These are phyloP conservation scores for Rhizodiscina lignyota DNA, from an alignment of 495 filamentous ascomycete species.

Conservation along the genomic window DNA sequence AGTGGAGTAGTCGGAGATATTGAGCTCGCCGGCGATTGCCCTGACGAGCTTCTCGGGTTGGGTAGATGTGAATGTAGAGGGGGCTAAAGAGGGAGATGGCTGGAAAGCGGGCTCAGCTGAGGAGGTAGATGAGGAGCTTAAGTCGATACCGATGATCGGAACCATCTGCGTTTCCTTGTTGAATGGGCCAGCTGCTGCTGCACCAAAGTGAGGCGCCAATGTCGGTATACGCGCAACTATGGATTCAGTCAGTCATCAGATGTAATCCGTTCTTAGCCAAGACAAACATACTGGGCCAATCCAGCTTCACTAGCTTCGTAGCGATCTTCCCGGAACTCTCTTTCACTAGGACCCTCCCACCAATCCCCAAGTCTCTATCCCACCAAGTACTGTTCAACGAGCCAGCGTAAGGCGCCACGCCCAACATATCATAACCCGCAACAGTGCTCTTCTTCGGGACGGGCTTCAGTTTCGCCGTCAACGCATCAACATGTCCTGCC, in stretches of 20 bases:
- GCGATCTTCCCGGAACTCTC: slow-evolving; percentile 64
- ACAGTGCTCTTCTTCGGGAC: neutral
- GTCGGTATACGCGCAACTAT: slow-evolving; percentile 78
- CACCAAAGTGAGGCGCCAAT: slow-evolving; percentile 84
- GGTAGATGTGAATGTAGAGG: slow-evolving; percentile 53
- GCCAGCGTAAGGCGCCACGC: slow-evolving; percentile 76
- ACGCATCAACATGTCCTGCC: slow-evolving; percentile 82
- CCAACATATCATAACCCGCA: neutral
- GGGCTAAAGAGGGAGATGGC: slow-evolving; percentile 17
- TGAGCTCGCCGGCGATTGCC: slow-evolving; percentile 59
- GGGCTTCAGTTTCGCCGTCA: slow-evolving; percentile 45
- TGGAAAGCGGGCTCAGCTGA: slow-evolving; percentile 16
- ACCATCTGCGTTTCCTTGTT: slow-evolving; percentile 91
- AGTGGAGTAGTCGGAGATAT: slow-evolving; percentile 44
- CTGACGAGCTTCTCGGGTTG: slow-evolving; percentile 75
- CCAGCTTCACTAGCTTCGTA: slow-evolving; percentile 70
- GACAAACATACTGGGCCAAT: slow-evolving; percentile 51
- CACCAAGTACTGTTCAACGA: slow-evolving; percentile 78
- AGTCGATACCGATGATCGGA: slow-evolving; percentile 77
- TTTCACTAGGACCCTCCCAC: slow-evolving; percentile 72
- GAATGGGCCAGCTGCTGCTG: slow-evolving; percentile 55
- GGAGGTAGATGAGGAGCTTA: slow-evolving; percentile 2
- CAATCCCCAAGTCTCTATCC: slow-evolving; percentile 84
- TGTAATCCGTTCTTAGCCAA: slow-evolving; percentile 1
- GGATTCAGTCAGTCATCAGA: neutral